A percentile compares a stretch with the other conserved stretches of the same genome.
Evolutionary conservation across 768 basidiomycete genomes (phyloP).

Genomic region (Tulasnella sp.): DNA sequence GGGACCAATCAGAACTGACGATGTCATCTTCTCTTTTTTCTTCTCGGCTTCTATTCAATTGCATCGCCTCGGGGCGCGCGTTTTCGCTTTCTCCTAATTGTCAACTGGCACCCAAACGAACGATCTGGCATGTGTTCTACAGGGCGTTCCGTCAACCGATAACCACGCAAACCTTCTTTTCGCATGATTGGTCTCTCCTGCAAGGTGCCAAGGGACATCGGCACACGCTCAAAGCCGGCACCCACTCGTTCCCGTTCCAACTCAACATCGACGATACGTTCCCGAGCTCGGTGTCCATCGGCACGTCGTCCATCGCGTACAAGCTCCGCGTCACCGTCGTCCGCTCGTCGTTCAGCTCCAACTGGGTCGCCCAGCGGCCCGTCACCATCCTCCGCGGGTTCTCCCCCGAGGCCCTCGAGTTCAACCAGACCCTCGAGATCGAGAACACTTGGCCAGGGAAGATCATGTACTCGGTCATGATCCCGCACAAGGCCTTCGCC

Average conservation of each 20-base stretch:
- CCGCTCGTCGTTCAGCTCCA: conserved; percentile 55
- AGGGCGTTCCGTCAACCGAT: neutral
- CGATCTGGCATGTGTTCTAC: too few relatives aligned
- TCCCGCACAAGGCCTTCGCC: conserved; percentile 94
- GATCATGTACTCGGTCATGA: conserved; percentile 86
- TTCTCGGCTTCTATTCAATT: too few relatives aligned
- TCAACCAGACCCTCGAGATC: conserved; percentile 84
- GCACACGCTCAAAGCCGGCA: conserved; percentile 92
- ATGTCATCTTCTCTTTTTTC: conserved; percentile 14
- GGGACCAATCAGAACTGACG: neutral
- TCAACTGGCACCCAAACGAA: neutral
- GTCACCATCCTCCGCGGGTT: conserved; percentile 66
- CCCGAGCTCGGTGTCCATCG: conserved; percentile 54
- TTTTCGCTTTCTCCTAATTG: neutral
- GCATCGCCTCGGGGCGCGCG: neutral
- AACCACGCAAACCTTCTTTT: neutral
- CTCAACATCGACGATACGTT: conserved; percentile 75
- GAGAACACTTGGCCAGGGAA: conserved; percentile 93
- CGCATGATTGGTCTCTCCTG: conserved; percentile 88
- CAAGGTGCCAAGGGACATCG: conserved; percentile 65
- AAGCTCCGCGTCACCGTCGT: conserved; percentile 79
- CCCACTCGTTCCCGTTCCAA: conserved; percentile 86
- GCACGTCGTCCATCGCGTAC: conserved; percentile 59
- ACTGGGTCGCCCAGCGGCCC: conserved; percentile 49
- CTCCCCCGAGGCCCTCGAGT: conserved; percentile 75